Percentiles rank a stretch among this genome's conserved stretches.
Evolutionary conservation across 2,329 filamentous ascomycete genomes (phyloP).

Genomic region (Exserohilum turcica): DNA sequence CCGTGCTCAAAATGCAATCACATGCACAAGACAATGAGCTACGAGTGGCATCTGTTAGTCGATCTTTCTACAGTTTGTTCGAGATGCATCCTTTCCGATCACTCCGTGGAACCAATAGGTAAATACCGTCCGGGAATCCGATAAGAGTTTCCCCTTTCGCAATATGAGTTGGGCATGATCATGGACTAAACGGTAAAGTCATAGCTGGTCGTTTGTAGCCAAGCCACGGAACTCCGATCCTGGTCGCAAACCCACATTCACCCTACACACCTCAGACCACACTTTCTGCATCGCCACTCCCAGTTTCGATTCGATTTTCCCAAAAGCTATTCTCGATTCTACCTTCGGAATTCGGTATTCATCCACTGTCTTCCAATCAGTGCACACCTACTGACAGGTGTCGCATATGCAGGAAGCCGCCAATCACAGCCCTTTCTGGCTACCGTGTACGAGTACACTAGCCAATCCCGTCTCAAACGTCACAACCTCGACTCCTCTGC

Average conservation of each 20-base stretch:
- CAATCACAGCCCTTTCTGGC: slow-evolving; percentile 2
- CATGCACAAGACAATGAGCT: neutral
- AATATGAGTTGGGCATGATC: no score
- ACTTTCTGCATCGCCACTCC: neutral
- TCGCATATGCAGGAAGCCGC: neutral
- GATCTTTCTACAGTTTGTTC: neutral
- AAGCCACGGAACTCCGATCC: neutral
- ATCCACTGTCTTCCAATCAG: neutral
- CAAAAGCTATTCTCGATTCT: neutral
- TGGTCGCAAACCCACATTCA: neutral
- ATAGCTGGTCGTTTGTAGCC: neutral
- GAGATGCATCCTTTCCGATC: neutral
- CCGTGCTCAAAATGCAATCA: neutral
- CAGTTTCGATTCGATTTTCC: neutral
- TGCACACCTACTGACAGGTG: neutral
- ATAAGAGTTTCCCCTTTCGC: neutral
- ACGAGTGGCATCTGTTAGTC: neutral
- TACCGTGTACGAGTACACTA: slow-evolving; percentile 1
- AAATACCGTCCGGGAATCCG: no score
- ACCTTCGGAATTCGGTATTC: neutral
- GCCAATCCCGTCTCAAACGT: slow-evolving; percentile 3
- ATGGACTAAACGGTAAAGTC: neutral
- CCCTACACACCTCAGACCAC: neutral
- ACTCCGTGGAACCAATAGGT: neutral
- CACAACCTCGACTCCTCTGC: slow-evolving; percentile 2